Evolutionary conservation across 768 basidiomycete genomes (phyloP).

Genomic region (Saitozyma sp.): DNA sequence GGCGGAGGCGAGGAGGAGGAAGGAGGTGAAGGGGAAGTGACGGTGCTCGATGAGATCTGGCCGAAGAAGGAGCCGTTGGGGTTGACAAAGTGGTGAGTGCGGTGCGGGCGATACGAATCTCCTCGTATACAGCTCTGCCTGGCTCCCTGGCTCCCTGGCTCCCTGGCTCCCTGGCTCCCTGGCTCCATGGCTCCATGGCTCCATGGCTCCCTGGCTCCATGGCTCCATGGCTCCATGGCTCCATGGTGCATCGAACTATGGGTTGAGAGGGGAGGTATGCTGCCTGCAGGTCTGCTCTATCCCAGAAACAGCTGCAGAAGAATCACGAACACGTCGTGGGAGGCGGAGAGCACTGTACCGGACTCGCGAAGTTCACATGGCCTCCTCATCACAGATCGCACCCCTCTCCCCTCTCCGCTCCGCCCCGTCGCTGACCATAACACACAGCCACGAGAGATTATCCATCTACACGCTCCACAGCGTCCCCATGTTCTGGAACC

Average conservation of each 20-base stretch:
- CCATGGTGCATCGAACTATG: neutral
- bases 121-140: no score
- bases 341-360: no score
- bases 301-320: no score
- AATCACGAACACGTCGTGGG: no score
- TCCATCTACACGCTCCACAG: constrained; percentile 86
- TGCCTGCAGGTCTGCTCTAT: neutral
- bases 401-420: constrained; percentile 2
- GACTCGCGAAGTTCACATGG: no score
- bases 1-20: constrained; percentile 29
- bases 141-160: neutral
- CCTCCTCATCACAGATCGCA: neutral
- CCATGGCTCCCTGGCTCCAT: neutral
- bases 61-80: constrained; percentile 96
- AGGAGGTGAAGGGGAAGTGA: constrained; percentile 22
- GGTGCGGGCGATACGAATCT: neutral
- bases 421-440: constrained; percentile 19
- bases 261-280: neutral
- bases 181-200: neutral
- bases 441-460: constrained; percentile 82
- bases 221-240: neutral
- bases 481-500: constrained; percentile 90
- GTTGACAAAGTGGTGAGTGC: constrained; percentile 83
- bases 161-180: neutral
- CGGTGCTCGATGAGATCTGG: constrained; percentile 74